Conservation (phyloP, 192 early-diverging fungal species). For the Coemansia erecta region DNA sequence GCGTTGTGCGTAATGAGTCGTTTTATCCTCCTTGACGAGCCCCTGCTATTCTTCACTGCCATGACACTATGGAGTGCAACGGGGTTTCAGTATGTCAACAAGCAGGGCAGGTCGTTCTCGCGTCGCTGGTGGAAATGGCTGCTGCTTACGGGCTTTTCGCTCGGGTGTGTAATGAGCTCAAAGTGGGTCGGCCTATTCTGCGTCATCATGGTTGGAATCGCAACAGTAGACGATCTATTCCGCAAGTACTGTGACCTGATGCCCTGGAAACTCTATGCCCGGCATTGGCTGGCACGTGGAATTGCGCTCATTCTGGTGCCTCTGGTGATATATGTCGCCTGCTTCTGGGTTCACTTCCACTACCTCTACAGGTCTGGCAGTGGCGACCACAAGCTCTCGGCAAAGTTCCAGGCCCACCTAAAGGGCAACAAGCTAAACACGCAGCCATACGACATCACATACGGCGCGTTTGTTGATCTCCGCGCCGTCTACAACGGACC, state of each 20-base stretch:
- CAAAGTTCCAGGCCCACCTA: slow-evolving; percentile 83
- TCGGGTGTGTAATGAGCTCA: slow-evolving; percentile 65
- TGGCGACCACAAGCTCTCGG: slow-evolving; percentile 91
- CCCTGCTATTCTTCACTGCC: slow-evolving; percentile 72
- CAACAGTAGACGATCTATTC: slow-evolving; percentile 89
- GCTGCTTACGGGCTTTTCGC: slow-evolving; percentile 61
- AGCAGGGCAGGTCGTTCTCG: slow-evolving; percentile 59
- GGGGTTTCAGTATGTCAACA: slow-evolving; percentile 57
- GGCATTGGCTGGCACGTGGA: slow-evolving; percentile 83
- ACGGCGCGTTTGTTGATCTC: slow-evolving; percentile 30
- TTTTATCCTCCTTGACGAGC: slow-evolving; percentile 73
- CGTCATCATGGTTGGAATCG: slow-evolving; percentile 84
- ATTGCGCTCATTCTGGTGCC: slow-evolving; percentile 83
- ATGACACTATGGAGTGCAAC: slow-evolving; percentile 55
- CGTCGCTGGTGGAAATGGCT: slow-evolving; percentile 68
- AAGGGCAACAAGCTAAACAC: slow-evolving; percentile 68
- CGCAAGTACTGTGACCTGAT: slow-evolving; percentile 73
- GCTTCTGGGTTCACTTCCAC: slow-evolving; percentile 93
- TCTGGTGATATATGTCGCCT: slow-evolving; percentile 70
- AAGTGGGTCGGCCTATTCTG: slow-evolving; percentile 98
- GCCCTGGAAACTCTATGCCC: slow-evolving; percentile 63
- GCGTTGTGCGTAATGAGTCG: slow-evolving; percentile 63
- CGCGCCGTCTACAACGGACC: slow-evolving; percentile 38
- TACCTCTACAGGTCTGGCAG: slow-evolving; percentile 78
- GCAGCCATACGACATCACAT: slow-evolving; percentile 39